phyloP scores from a whole-genome alignment of 768 basidiomycete genomes.

The Podaxis sp. region DNA sequence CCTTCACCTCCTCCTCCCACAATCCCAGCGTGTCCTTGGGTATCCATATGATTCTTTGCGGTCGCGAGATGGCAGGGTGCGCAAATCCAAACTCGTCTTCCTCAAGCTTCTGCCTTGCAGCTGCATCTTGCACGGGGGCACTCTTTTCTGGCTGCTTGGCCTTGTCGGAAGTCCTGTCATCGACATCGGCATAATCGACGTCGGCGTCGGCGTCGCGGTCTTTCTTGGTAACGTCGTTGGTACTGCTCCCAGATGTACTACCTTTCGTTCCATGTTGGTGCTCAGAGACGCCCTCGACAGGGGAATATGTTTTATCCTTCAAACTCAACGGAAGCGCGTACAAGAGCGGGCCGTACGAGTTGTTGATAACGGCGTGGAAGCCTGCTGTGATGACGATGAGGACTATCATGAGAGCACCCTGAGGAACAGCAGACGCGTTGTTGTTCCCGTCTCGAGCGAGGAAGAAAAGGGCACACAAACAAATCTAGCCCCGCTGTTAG shows the following conservation, averaged over 20 bases:
- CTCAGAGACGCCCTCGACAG: constrained; percentile 8
- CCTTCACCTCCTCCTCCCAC: constrained; percentile 50
- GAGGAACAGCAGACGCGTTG: constrained; percentile 57
- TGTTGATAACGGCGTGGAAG: constrained; percentile 71
- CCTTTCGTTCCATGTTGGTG: background rate
- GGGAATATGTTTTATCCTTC: constrained; percentile 62
- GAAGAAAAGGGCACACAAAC: constrained; percentile 89
- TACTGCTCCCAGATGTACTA: background rate
- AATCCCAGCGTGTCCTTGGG: constrained; percentile 72
- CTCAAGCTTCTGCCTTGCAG: constrained; percentile 16
- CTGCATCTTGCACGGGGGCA: background rate
- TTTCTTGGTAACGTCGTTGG: background rate
- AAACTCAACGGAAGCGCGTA: constrained; percentile 74
- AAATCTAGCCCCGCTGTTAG: constrained; percentile 35
- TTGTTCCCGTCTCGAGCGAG: constrained; percentile 57
- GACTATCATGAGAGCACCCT: constrained; percentile 84
- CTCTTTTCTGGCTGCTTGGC: constrained; percentile 12
- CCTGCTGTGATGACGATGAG: constrained; percentile 77
- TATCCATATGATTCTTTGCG: constrained; percentile 83
- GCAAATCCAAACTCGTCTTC: constrained; percentile 70
- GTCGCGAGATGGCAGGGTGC: constrained; percentile 76
- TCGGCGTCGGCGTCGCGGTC: constrained; percentile 6
- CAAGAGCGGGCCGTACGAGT: constrained; percentile 79
- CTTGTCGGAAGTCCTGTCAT: constrained; percentile 3
- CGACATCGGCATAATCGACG: background rate